phyloP scores from a whole-genome alignment of 164 flowering plant species.

The Cinnamomum chago region DNA sequence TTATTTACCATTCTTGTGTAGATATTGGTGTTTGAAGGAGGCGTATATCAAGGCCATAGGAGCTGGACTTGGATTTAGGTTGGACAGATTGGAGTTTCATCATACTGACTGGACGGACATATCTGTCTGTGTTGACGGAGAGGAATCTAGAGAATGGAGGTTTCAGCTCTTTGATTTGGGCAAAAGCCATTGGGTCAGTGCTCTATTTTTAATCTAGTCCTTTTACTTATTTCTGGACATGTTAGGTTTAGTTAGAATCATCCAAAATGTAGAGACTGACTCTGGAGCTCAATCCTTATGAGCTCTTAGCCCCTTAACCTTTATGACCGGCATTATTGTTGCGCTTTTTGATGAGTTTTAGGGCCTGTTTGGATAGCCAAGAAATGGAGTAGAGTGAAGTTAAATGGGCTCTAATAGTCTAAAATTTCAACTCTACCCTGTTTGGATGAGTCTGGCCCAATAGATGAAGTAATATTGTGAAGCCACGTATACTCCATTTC shows the following conservation, averaged over 20 bases:
- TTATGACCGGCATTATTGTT: neutral
- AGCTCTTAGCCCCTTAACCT: neutral
- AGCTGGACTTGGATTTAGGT: constrained; percentile 44
- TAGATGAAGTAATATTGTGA: too few relatives aligned
- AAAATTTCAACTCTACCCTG: too few relatives aligned
- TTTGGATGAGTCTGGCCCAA: too few relatives aligned
- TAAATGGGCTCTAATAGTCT: too few relatives aligned
- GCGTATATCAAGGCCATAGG: constrained; percentile 84
- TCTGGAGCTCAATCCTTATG: neutral
- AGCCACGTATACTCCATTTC: too few relatives aligned
- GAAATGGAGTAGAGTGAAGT: too few relatives aligned
- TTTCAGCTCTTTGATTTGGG: constrained; percentile 62
- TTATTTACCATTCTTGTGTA: constrained; percentile 20
- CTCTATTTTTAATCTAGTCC: neutral
- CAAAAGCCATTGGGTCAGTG: constrained; percentile 46
- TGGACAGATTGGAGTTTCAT: constrained; percentile 64
- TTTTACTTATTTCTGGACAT: neutral
- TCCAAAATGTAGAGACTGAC: neutral
- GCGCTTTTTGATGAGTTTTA: neutral
- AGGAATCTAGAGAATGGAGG: constrained; percentile 46
- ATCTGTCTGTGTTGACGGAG: constrained; percentile 41
- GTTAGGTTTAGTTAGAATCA: neutral
- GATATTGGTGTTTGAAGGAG: constrained; percentile 92
- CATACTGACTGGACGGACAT: constrained; percentile 62
- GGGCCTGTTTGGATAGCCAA: too few relatives aligned